These are phyloP conservation scores for Aspergillus pseudonomiae DNA, from an alignment of 2,329 filamentous ascomycete species.

Conservation along the genomic window DNA sequence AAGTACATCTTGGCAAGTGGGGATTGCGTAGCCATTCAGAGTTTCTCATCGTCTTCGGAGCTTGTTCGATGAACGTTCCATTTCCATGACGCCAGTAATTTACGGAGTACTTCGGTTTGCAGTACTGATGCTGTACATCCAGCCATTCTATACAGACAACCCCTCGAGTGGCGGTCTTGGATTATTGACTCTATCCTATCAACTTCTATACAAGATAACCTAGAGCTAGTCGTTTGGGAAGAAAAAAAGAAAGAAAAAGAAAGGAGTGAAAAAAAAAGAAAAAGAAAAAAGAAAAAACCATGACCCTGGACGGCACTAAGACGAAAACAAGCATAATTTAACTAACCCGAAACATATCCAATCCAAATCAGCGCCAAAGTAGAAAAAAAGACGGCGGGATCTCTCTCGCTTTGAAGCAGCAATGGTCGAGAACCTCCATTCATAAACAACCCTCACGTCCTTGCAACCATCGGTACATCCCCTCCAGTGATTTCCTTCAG, in stretches of 20 bases:
- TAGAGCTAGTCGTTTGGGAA: background rate
- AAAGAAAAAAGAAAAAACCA: background rate
- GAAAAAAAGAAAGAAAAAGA: background rate
- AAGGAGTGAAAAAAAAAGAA: background rate
- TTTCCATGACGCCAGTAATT: background rate
- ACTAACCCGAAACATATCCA: background rate
- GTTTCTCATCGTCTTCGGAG: background rate
- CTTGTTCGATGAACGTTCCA: background rate
- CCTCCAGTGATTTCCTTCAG: slow-evolving; percentile 71
- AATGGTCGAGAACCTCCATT: background rate
- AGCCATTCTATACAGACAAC: no score
- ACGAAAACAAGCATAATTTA: background rate
- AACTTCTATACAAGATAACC: background rate
- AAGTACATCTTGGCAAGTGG: slow-evolving; percentile 1
- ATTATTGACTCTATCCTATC: background rate
- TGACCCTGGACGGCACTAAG: background rate
- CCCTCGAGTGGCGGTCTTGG: background rate
- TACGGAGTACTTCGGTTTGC: background rate
- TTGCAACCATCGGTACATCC: slow-evolving; percentile 68
- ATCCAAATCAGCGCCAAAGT: background rate
- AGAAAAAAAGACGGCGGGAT: background rate
- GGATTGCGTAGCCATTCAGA: background rate
- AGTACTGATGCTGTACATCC: background rate
- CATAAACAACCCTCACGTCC: slow-evolving; percentile 22
- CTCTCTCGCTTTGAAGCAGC: background rate